A percentile compares a stretch with the other conserved stretches of the same genome.
Evolutionary conservation across 495 filamentous ascomycete genomes (phyloP).

Genomic region (Aspergillus indologenus): DNA sequence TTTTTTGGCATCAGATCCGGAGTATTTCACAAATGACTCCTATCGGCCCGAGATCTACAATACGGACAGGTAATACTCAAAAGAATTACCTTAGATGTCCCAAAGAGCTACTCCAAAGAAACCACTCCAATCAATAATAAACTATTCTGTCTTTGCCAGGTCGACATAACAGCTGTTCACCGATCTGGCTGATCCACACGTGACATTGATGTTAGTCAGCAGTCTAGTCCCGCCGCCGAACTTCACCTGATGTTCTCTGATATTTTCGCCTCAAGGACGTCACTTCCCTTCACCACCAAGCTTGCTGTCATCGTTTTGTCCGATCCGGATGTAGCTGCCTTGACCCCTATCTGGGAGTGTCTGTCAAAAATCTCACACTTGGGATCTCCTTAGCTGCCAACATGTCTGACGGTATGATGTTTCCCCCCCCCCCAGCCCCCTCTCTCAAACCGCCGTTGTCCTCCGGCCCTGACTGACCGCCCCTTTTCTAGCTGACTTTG

Average conservation of each 20-base stretch:
- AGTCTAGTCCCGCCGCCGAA: slow-evolving; percentile 14
- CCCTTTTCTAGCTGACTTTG: slow-evolving; percentile 66
- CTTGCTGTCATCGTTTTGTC: slow-evolving; percentile 32
- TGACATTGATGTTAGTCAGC: slow-evolving; percentile 15
- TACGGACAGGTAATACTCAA: too few relatives aligned
- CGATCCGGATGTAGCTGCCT: slow-evolving; percentile 44
- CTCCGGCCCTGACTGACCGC: slow-evolving; percentile 21
- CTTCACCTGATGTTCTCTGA: slow-evolving; percentile 15
- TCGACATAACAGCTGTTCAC: background rate
- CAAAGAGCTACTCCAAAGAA: too few relatives aligned
- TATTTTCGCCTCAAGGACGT: slow-evolving; percentile 14
- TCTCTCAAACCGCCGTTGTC: slow-evolving; percentile 8
- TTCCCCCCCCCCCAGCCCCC: slow-evolving; percentile 17
- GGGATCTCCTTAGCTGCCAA: slow-evolving; percentile 24
- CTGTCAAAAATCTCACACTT: slow-evolving; percentile 26
- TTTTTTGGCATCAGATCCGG: too few relatives aligned
- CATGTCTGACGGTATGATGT: slow-evolving; percentile 64
- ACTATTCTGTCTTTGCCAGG: background rate
- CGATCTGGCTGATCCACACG: slow-evolving; percentile 4
- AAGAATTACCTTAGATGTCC: too few relatives aligned
- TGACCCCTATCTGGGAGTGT: slow-evolving; percentile 31
- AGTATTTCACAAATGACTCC: too few relatives aligned
- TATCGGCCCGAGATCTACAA: too few relatives aligned
- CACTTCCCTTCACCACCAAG: slow-evolving; percentile 23
- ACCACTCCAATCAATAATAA: too few relatives aligned